Percentiles rank a stretch among this genome's conserved stretches.
Conservation (phyloP, 2,329 filamentous ascomycete species). For the Plectosphaerella plurivora region DNA sequence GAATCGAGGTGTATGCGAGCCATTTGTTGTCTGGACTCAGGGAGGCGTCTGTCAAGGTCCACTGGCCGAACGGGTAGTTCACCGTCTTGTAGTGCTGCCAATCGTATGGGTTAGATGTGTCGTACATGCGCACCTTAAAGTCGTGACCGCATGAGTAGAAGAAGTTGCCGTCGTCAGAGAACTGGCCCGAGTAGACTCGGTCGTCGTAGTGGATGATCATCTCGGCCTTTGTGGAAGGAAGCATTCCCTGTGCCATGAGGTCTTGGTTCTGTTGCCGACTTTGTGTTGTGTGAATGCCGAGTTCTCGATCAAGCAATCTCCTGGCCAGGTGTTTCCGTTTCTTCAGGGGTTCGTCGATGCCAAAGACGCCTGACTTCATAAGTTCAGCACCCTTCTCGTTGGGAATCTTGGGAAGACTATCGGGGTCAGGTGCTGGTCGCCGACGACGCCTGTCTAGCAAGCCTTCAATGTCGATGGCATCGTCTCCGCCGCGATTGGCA, state of each 20-base stretch:
- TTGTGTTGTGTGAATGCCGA: conserved; percentile 63
- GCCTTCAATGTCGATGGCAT: conserved; percentile 31
- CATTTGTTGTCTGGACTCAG: conserved; percentile 88
- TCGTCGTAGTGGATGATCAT: conserved; percentile 83
- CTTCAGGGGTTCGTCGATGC: conserved; percentile 53
- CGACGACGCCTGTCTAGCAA: conserved; percentile 37
- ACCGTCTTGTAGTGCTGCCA: conserved; percentile 97
- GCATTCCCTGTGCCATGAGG: conserved; percentile 57
- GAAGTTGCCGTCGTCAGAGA: conserved; percentile 95
- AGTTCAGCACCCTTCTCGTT: conserved; percentile 71
- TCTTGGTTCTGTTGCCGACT: conserved; percentile 56
- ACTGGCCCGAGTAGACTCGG: conserved; percentile 91
- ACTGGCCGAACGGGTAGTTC: conserved; percentile 78
- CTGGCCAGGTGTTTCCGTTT: conserved; percentile 58
- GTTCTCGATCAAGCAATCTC: conserved; percentile 74
- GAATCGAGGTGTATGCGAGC: conserved; percentile 87
- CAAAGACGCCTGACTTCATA: conserved; percentile 81
- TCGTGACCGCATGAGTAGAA: conserved; percentile 92
- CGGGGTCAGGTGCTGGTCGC: conserved; percentile 37
- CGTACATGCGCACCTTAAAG: conserved; percentile 94
- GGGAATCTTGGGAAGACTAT: conserved; percentile 77
- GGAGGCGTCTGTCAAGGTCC: conserved; percentile 94
- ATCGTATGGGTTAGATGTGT: conserved; percentile 89
- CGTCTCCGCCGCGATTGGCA: conserved; percentile 28
- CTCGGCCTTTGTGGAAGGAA: conserved; percentile 74